phyloP scores from a whole-genome alignment of 202 grass and related monocot genomes.

The Thinopyrum obtusiflorum region DNA sequence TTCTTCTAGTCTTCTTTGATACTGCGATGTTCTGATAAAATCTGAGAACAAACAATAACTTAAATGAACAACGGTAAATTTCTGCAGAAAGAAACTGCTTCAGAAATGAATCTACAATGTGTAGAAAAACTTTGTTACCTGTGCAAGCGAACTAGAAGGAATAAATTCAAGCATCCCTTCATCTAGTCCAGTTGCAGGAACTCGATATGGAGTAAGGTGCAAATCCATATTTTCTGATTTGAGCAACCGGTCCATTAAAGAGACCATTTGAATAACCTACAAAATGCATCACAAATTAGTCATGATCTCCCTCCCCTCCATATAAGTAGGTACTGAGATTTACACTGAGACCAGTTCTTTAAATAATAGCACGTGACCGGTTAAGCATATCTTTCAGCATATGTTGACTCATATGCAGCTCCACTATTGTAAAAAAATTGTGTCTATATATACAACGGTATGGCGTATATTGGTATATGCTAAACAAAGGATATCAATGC shows the following conservation, averaged over 20 bases:
- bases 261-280: constrained; percentile 95
- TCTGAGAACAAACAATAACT: constrained; percentile 55
- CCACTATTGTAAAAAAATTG: neutral
- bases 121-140: constrained; percentile 33
- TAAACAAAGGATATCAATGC: neutral
- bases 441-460: neutral
- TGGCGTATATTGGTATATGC: neutral
- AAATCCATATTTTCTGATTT: constrained; percentile 98
- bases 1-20: too few relatives aligned
- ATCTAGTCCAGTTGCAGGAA: constrained; percentile 97
- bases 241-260: constrained; percentile 97
- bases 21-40: constrained; percentile 93
- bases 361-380: neutral
- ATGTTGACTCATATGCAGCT: neutral
- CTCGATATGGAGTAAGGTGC: constrained; percentile 91
- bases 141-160: constrained; percentile 87
- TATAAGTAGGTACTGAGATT: neutral
- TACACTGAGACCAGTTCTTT: neutral
- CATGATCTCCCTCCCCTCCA: constrained; percentile 15
- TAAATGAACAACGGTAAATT: constrained; percentile 18
- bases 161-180: constrained; percentile 98
- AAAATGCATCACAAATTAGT: constrained; percentile 8
- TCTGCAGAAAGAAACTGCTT: too few relatives aligned
- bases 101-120: constrained; percentile 20
- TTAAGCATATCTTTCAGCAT: neutral